Evolutionary conservation across 257 asterid species (phyloP), one percentile per base, ranked within the genome.

Genomic region (Scutellaria galericulata): DNA sequence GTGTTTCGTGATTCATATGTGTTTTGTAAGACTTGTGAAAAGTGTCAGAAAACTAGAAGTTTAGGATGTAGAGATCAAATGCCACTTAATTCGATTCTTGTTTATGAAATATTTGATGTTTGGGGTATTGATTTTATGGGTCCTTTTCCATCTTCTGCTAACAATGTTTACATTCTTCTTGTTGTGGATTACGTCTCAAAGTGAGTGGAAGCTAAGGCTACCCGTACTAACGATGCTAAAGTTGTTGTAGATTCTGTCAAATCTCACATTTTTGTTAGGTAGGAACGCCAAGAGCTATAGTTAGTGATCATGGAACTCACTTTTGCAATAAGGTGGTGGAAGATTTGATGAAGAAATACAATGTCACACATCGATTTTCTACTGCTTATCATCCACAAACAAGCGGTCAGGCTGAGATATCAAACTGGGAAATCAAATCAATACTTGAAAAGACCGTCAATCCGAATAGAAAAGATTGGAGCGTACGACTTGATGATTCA

Each of bases 381-480:
- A 59, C 46, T 6, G 18, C 66, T 59, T 61, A 39, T 7, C 48
- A 61, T 9, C 48, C 69, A 8, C 31, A 63, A 44, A 13, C n/a
- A 18, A 65, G 46, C 20, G 41, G 58, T 7, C 70, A 65, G n/a
- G 39, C 70, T 9, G 41, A 65, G 7, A 42, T 65, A 7, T 65
- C 56, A 0, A 65, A 65, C 9, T 2, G 70, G 41, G 56, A 65
- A 31, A 48, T 65, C 14, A 65, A 65, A 14, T 9, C 37, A 1
- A 65, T 65, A 20, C 20, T 65, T 8, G 70, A 65, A 18, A 65
- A n/a, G 1, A 65, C 56, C 7, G 58, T 65, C 9, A 44, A 65
- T 31, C 56, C 70, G 41, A 65, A 45, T 9, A 14, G 70, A 5
- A 65, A 65, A 8, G 58, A 65, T 45, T 65, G 58, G 70, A 65